phyloP scores from a whole-genome alignment of 2,329 filamentous ascomycete species.

The Ampelomyces quisqualis region DNA sequence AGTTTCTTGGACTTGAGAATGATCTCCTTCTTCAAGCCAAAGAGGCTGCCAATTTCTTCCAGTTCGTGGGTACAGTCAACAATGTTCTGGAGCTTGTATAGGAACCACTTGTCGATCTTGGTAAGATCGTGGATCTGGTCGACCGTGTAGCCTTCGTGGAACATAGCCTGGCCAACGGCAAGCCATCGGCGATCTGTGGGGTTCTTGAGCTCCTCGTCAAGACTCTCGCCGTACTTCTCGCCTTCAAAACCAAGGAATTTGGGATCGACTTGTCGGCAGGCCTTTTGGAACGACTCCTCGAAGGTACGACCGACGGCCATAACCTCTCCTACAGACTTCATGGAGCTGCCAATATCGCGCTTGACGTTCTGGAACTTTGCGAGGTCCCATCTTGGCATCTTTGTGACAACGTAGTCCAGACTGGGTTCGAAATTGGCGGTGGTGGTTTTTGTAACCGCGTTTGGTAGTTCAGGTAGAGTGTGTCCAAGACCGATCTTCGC shows the following conservation, averaged over 20 bases:
- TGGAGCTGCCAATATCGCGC: conserved; percentile 93
- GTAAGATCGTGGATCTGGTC: conserved; percentile 89
- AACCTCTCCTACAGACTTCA: conserved; percentile 99
- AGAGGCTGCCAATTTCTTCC: conserved; percentile 77
- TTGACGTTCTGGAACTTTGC: conserved; percentile 99
- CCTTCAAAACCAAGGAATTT: conserved; percentile 91
- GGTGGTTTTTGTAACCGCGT: conserved; percentile 97
- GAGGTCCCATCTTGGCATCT: conserved; percentile 98
- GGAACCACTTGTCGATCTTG: conserved; percentile 99
- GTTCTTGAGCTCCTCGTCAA: conserved; percentile 86
- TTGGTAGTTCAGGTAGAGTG: conserved; percentile 91
- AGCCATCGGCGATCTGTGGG: conserved; percentile 97
- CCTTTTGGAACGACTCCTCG: conserved; percentile 98
- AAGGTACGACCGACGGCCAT: conserved; percentile 99
- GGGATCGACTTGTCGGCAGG: conserved; percentile 94
- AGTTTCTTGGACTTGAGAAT: conserved; percentile 93
- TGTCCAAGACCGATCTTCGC: conserved; percentile 98
- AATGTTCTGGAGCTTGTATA: conserved; percentile 97
- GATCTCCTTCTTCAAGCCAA: conserved; percentile 83
- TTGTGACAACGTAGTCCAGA: conserved; percentile 96
- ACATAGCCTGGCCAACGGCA: conserved; percentile 95
- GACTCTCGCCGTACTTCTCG: conserved; percentile 80
- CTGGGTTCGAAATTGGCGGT: conserved; percentile 98
- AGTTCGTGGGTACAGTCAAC: conserved; percentile 87
- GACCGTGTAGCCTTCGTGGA: conserved; percentile 92